Conservation (phyloP, 345 rosid species). For the Cardamine occulta region DNA sequence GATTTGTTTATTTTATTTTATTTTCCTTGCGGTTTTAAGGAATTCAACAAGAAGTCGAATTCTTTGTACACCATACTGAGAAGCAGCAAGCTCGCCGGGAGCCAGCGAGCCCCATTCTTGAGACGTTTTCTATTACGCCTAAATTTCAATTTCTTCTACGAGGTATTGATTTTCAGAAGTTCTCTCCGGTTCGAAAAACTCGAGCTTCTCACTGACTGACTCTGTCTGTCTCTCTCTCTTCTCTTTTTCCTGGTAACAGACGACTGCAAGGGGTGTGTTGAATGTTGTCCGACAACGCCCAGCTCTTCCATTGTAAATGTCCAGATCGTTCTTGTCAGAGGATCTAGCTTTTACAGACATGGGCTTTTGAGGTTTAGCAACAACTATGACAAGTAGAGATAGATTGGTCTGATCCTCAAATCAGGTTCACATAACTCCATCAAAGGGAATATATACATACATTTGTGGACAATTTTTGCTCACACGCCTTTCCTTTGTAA, state of each 20-base stretch:
- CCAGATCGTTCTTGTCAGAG: not conserved
- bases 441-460: not conserved
- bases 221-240: slow-evolving; percentile 23
- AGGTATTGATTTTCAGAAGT: slow-evolving; percentile 52
- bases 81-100: slow-evolving; percentile 93
- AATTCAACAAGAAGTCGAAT: slow-evolving; percentile 94
- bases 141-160: slow-evolving; percentile 87
- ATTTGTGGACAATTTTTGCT: slow-evolving; percentile 15
- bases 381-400: slow-evolving; percentile 19
- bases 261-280: slow-evolving; percentile 82
- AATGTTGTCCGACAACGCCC: slow-evolving; percentile 86
- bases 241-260: slow-evolving; percentile 51
- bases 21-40: slow-evolving; percentile 50
- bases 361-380: slow-evolving; percentile 17
- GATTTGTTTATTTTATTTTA: not conserved
- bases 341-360: slow-evolving; percentile 23
- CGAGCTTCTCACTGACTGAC: not conserved
- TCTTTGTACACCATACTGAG: slow-evolving; percentile 87
- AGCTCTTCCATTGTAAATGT: slow-evolving; percentile 55
- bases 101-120: slow-evolving; percentile 94
- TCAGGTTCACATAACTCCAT: slow-evolving; percentile 21
- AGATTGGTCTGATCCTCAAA: slow-evolving; percentile 20
- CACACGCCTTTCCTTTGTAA: slow-evolving; percentile 12
- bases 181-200: not conserved
- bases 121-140: slow-evolving; percentile 93